Base-by-base conservation (phyloP, 441 rosid genomes). In the Adansonia gregorii region DNA sequence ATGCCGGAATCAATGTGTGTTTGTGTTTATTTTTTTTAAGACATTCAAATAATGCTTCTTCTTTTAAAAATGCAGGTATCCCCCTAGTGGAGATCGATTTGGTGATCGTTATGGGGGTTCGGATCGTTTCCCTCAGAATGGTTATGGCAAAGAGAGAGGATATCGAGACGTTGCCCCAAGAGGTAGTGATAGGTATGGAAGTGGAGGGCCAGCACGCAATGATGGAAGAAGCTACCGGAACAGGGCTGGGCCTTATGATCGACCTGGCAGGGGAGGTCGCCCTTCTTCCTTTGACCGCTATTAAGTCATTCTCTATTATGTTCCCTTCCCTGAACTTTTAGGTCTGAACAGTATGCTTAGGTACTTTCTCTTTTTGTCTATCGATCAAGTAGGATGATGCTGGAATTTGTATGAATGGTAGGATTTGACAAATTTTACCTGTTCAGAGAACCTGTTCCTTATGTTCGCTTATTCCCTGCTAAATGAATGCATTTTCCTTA, bases 271-370 rank as follows among this genome's bases (percentile, higher is more conserved):
- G 77, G 98, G 90, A 46, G 93, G 91, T 17, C 97, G 89, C 55
- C 84, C 89, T 3, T 81, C 97, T 60, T 84, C 97, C 54, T 94
- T 89, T 22, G 99, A 93, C 67, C 98, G 95, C 69, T 95, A 86
- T 84, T 95, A 72, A 77, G 54, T 43, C 58, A 14, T 0, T 52
- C 8, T 27, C 35, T 1, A 55, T 0, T 0, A 55, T 41, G 58
- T 24, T 4, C 6, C 41, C 41, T 35, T 35, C 48, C 7, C 73
- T 48, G 9, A 76, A 43, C 27, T 8, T 64, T 4, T 75, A 67
- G 85, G 58, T 78, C 4, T 11, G 41, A 74, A 69, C 65, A 0
- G 5, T 45, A 5, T 59, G 66, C 51, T 31, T 77, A 75, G 77
- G 49, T 73, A 75, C 31, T 46, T 24, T 2, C 45, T 64, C 39